Conservation (phyloP, 2,329 filamentous ascomycete genomes). For the Claviceps paspali region DNA sequence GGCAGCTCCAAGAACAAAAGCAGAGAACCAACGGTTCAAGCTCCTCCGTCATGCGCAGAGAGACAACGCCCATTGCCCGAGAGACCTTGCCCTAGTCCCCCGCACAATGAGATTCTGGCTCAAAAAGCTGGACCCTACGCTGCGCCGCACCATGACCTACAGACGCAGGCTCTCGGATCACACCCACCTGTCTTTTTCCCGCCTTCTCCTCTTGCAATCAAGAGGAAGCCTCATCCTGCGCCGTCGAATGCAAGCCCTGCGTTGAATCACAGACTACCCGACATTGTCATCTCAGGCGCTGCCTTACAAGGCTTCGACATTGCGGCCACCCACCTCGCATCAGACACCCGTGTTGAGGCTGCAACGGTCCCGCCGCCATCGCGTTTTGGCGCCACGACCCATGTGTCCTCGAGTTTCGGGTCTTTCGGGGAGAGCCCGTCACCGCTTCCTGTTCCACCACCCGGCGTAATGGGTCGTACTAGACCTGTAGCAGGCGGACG, state of each 20-base stretch:
- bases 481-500: slow-evolving; percentile 15
- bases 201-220: slow-evolving; percentile 23
- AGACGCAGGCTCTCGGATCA: slow-evolving; percentile 9
- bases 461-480: slow-evolving; percentile 18
- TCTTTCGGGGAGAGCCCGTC: slow-evolving; percentile 12
- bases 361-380: slow-evolving; percentile 37
- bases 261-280: neutral
- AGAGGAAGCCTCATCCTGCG: slow-evolving; percentile 28
- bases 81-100: slow-evolving; percentile 19
- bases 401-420: slow-evolving; percentile 30
- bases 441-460: slow-evolving; percentile 12
- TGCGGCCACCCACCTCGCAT: slow-evolving; percentile 7
- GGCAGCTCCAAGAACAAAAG: slow-evolving; percentile 4
- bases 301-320: slow-evolving; percentile 5
- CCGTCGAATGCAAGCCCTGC: slow-evolving; percentile 6
- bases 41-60: neutral
- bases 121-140: slow-evolving; percentile 6
- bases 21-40: neutral
- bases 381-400: slow-evolving; percentile 50
- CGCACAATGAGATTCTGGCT: slow-evolving; percentile 14
- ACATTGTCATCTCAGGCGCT: slow-evolving; percentile 10
- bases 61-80: slow-evolving; percentile 5
- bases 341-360: slow-evolving; percentile 11
- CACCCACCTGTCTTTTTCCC: slow-evolving; percentile 11
- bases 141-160: slow-evolving; percentile 3